phyloP scores from a whole-genome alignment of 163 green algal species.

The Chlamydomonas reinhardtii region DNA sequence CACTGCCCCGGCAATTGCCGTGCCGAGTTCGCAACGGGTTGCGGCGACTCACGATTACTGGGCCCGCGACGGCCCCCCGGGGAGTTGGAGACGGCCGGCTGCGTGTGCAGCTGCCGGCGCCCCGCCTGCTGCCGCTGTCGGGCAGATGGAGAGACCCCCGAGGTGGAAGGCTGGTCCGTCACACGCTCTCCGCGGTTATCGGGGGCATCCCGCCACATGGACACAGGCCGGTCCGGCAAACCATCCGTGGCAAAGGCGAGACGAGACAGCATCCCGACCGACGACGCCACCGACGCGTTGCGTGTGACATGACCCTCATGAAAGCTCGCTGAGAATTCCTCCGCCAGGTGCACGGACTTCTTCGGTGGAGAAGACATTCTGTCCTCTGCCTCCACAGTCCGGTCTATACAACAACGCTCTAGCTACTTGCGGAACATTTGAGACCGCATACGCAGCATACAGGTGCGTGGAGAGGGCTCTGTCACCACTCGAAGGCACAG shows the following conservation, averaged over 20 bases:
- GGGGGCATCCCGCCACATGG: slow-evolving; percentile 1
- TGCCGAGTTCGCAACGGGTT: no score
- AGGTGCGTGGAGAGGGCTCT: no score
- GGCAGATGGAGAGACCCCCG: neutral
- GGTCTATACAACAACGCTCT: no score
- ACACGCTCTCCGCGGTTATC: slow-evolving; percentile 26
- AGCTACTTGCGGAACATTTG: no score
- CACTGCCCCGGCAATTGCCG: no score
- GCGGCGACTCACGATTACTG: slow-evolving; percentile 39
- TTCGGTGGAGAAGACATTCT: neutral
- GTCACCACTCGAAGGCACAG: no score
- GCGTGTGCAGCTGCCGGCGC: slow-evolving; percentile 1
- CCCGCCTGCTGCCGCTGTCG: neutral
- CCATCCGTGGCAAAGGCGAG: neutral
- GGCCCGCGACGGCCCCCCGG: neutral
- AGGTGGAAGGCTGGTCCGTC: slow-evolving; percentile 21
- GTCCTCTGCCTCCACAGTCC: no score
- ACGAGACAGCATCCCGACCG: neutral
- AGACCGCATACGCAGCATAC: no score
- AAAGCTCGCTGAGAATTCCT: neutral
- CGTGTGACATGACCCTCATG: no score
- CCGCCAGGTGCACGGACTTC: slow-evolving; percentile 23
- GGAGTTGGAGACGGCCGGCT: neutral
- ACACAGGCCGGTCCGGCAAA: neutral
- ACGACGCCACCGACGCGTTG: no score